Percentiles rank a stretch among this genome's conserved stretches.
Conservation (phyloP, 2,329 filamentous ascomycete species). For the Fusarium albidum region DNA sequence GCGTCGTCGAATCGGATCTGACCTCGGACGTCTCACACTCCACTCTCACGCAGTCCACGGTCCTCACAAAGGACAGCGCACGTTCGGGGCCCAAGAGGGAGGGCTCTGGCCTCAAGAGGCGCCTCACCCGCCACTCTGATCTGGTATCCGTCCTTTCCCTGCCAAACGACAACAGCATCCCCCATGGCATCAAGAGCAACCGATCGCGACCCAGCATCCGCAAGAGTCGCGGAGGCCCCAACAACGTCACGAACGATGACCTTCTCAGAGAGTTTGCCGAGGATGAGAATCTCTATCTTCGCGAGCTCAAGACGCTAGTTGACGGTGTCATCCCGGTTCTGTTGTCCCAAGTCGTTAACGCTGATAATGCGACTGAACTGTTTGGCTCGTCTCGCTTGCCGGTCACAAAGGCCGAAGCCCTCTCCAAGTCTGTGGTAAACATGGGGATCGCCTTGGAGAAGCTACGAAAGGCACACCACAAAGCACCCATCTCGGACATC, state of each 20-base stretch:
- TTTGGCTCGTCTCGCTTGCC: conserved; percentile 67
- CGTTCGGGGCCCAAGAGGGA: conserved; percentile 52
- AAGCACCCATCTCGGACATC: conserved; percentile 77
- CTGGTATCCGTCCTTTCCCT: conserved; percentile 91
- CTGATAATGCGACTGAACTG: conserved; percentile 69
- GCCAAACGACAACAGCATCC: conserved; percentile 63
- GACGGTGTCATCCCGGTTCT: conserved; percentile 95
- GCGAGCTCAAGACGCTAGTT: conserved; percentile 91
- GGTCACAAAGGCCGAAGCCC: conserved; percentile 62
- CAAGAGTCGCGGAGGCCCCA: conserved; percentile 72
- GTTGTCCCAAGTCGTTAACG: conserved; percentile 82
- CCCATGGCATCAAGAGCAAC: conserved; percentile 72
- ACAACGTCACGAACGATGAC: conserved; percentile 75
- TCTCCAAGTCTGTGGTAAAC: conserved; percentile 87
- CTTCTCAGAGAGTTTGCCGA: conserved; percentile 81
- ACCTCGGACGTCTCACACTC: conserved; percentile 62
- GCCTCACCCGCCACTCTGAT: conserved; percentile 91
- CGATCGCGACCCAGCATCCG: conserved; percentile 82
- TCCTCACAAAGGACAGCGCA: conserved; percentile 56
- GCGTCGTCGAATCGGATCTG: conserved; percentile 57
- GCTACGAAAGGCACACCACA: conserved; percentile 80
- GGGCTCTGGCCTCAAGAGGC: conserved; percentile 70
- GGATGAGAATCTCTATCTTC: conserved; percentile 87
- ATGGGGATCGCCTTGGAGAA: conserved; percentile 94
- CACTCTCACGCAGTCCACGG: conserved; percentile 63